Base-by-base conservation (phyloP, 2,329 filamentous ascomycete genomes). In the Annulohypoxylon truncatum region DNA sequence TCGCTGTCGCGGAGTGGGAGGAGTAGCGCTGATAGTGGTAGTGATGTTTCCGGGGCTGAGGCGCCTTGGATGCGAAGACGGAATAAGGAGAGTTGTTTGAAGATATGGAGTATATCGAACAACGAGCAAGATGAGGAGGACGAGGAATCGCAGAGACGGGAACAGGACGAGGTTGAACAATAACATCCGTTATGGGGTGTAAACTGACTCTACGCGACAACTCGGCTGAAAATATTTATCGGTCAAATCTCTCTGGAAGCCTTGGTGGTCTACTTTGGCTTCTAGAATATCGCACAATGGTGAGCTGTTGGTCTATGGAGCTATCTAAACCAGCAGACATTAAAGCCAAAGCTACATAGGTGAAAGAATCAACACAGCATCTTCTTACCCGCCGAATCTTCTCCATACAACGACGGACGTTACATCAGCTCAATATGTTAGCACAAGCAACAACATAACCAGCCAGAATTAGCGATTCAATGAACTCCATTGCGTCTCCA, bases 401-500 rank as follows among this genome's bases (percentile, higher is more conserved):
- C 26, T 38, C 10, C 28, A 12, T 15, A 20, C 22, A n/a, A 54
- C 22, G 9, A 33, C 22, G 24, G 35, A 48, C 12, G 8, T 20
- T 31, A 57, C 26, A 20, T 22, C 40, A 33, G 18, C 52, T 46
- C 35, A 33, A 46, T 46, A 55, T 28, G 18, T 33, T 9, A 54
- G 48, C 48, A 28, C 31, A 33, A 44, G 22, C 47, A n/a, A 12
- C 20, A 20, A 22, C 20, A 28, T 47, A 38, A 47, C n/a, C 12
- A 50, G 9, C 12, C n/a, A 10, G 33, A 18, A n/a, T 3, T 35
- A 4, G 46, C 28, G 7, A 42, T 20, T 31, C 22, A 54, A 54
- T 20, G 40, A 69, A 69, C 80, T 73, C 86, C 85, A 88, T 24
- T 71, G 70, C 61, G 79, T 78, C 75, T 89, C 88, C 38, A 92